A percentile compares a stretch with the other conserved stretches of the same genome.
Conservation (phyloP, 2,329 filamentous ascomycete species). For the Colletotrichum coccodes region DNA sequence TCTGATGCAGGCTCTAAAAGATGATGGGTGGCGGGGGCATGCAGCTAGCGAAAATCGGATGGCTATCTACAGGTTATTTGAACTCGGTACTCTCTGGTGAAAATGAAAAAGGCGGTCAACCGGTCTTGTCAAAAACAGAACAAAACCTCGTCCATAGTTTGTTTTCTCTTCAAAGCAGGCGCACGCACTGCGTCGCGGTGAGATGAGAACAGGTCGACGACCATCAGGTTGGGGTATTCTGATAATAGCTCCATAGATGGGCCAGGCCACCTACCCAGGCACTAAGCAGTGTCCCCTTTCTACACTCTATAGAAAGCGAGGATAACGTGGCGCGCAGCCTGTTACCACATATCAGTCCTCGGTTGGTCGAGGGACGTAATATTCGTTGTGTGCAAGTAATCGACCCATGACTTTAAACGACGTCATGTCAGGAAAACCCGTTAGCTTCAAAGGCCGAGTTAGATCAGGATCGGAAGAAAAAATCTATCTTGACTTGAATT, state of each 20-base stretch:
- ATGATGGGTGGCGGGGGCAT: background rate
- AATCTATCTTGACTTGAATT: background rate
- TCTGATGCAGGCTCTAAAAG: background rate
- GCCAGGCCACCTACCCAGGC: background rate
- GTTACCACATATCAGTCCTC: too few relatives aligned
- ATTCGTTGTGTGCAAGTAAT: background rate
- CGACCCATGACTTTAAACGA: background rate
- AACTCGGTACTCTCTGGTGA: background rate
- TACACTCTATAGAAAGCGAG: too few relatives aligned
- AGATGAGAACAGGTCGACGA: too few relatives aligned
- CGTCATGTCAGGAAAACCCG: background rate
- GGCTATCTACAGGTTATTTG: background rate
- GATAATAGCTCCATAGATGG: too few relatives aligned
- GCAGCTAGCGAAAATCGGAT: background rate
- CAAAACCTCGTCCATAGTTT: background rate
- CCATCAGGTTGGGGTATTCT: too few relatives aligned
- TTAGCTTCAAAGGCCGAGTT: background rate
- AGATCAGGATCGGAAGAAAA: background rate
- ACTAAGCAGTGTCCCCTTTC: background rate
- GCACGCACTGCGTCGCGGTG: background rate
- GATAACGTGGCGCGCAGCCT: background rate
- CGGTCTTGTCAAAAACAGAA: background rate
- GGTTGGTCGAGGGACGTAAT: background rate
- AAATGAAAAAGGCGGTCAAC: background rate
- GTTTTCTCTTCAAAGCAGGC: background rate